A percentile compares a stretch with the other conserved stretches of the same genome.
Evolutionary conservation across 1,284 basidiomycete species (phyloP).

Genomic region (Anthracocystis walkeri): DNA sequence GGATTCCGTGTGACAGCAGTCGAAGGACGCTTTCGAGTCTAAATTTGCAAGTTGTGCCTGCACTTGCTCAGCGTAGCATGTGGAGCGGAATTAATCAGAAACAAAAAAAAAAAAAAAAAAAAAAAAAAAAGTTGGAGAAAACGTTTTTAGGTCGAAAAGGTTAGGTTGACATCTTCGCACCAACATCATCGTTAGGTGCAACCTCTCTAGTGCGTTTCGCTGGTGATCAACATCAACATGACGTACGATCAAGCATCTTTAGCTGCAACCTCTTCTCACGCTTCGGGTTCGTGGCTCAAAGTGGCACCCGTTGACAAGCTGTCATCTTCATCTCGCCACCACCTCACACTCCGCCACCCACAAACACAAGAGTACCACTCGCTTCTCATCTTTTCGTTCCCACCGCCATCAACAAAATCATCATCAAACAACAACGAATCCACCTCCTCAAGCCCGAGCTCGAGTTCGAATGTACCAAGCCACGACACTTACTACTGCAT

Average conservation of each 20-base stretch:
- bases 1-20: background rate
- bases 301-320: slow-evolving; percentile 33
- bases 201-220: background rate
- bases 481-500: slow-evolving; percentile 75
- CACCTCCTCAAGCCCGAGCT: background rate
- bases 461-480: slow-evolving; percentile 8
- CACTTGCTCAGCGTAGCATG: background rate
- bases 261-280: slow-evolving; percentile 9
- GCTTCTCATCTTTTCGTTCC: slow-evolving; percentile 61
- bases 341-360: slow-evolving; percentile 56
- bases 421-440: background rate
- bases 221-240: slow-evolving; percentile 3
- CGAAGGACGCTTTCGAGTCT: background rate
- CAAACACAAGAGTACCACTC: slow-evolving; percentile 58
- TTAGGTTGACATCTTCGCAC: background rate
- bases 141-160: background rate
- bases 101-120: background rate
- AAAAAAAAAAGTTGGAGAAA: background rate
- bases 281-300: slow-evolving; percentile 24
- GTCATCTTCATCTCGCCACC: slow-evolving; percentile 54
- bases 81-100: background rate
- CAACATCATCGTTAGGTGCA: background rate
- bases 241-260: background rate
- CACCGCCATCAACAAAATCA: slow-evolving; percentile 7
- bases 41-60: background rate